Evolutionary conservation across 441 rosid genomes (phyloP).

Genomic region (Raphanus hybrid): DNA sequence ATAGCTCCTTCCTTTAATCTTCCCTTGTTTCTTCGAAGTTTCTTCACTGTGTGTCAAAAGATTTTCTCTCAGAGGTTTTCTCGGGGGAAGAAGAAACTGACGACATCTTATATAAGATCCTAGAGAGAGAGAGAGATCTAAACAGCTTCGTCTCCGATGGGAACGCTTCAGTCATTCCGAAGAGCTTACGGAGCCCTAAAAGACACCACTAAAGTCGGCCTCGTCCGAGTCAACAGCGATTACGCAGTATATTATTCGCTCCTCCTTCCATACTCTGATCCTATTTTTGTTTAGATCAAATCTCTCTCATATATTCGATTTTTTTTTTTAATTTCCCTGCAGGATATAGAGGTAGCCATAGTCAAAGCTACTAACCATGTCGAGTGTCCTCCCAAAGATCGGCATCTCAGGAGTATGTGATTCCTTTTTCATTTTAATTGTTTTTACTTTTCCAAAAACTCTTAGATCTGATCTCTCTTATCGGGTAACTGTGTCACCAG

Average conservation of each 20-base stretch:
- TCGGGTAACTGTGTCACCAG: slow-evolving; percentile 42
- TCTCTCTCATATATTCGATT: too few relatives aligned
- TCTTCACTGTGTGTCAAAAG: neutral
- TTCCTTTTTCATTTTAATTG: neutral
- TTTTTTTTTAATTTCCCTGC: neutral
- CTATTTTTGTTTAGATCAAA: neutral
- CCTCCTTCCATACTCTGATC: neutral
- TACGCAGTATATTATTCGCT: slow-evolving; percentile 57
- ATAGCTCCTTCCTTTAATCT: neutral
- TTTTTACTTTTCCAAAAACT: too few relatives aligned
- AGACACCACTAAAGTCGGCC: slow-evolving; percentile 98
- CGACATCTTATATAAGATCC: neutral
- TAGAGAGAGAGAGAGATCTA: slow-evolving; percentile 44
- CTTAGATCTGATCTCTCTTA: too few relatives aligned
- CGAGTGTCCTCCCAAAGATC: slow-evolving; percentile 65
- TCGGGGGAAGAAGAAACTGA: slow-evolving; percentile 1
- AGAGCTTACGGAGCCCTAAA: slow-evolving; percentile 95
- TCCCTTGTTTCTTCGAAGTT: slow-evolving; percentile 8
- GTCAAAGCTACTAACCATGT: slow-evolving; percentile 98
- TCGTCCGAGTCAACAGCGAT: slow-evolving; percentile 97
- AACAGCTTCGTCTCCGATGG: slow-evolving; percentile 55
- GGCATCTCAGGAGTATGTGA: too few relatives aligned
- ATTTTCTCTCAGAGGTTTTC: slow-evolving; percentile 12
- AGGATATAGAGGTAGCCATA: slow-evolving; percentile 95
- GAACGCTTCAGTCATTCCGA: slow-evolving; percentile 89